Conservation (phyloP, 768 basidiomycete species). For the Trametes coccinea region DNA sequence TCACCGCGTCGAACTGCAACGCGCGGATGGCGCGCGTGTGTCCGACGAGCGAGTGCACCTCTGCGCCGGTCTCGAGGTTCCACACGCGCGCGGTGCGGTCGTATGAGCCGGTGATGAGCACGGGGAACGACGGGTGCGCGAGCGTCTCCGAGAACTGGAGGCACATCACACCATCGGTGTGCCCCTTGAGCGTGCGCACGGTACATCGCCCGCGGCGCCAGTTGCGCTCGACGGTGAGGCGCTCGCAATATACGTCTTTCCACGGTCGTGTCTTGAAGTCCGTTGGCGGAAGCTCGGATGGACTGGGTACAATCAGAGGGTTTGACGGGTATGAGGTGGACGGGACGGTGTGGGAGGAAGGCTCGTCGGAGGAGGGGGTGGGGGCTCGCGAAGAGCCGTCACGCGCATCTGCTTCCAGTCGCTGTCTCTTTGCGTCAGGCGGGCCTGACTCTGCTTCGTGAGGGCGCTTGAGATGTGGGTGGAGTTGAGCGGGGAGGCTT, state of each 20-base stretch:
- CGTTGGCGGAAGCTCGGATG: constrained; percentile 8
- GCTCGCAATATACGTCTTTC: constrained; percentile 98
- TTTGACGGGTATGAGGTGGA: constrained; percentile 25
- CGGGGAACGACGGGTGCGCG: constrained; percentile 80
- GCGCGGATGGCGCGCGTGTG: constrained; percentile 92
- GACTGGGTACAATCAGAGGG: constrained; percentile 29
- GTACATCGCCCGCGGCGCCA: constrained; percentile 93
- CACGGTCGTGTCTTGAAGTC: constrained; percentile 78
- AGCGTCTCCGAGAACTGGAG: constrained; percentile 90
- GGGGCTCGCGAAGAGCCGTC: constrained; percentile 18
- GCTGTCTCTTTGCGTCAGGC: constrained; percentile 34
- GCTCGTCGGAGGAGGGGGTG: constrained; percentile 33
- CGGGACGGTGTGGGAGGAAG: constrained; percentile 8
- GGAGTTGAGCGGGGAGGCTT: constrained; percentile 9
- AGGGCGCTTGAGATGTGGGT: constrained; percentile 41
- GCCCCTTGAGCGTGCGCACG: constrained; percentile 84
- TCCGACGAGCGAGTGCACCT: constrained; percentile 81
- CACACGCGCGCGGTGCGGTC: constrained; percentile 93
- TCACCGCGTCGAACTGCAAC: constrained; percentile 93
- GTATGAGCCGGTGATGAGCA: constrained; percentile 97
- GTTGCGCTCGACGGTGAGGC: constrained; percentile 94
- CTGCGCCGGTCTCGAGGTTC: constrained; percentile 91
- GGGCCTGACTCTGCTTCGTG: constrained; percentile 32
- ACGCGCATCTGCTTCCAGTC: constrained; percentile 31
- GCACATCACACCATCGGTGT: constrained; percentile 96